Conservation (phyloP, 2,329 filamentous ascomycete genomes). For the Clonostachys sp. region DNA sequence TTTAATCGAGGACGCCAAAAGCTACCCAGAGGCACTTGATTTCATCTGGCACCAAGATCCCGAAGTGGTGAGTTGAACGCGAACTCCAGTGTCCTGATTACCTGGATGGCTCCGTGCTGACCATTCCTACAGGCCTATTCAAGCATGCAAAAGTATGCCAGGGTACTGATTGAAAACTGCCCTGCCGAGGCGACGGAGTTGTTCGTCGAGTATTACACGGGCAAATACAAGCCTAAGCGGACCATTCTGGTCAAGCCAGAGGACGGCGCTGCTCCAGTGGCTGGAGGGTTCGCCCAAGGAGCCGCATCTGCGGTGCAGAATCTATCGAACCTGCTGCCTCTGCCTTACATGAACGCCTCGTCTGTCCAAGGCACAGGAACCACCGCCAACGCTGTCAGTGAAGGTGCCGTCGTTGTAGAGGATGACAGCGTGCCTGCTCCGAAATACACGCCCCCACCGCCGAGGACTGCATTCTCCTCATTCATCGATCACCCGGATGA, state of each 20-base stretch:
- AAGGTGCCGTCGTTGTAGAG: slow-evolving; percentile 47
- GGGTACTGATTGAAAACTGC: slow-evolving; percentile 84
- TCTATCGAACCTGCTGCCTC: slow-evolving; percentile 73
- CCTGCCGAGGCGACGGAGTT: slow-evolving; percentile 76
- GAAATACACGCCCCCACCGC: slow-evolving; percentile 75
- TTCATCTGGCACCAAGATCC: slow-evolving; percentile 89
- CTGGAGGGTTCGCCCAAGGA: slow-evolving; percentile 43
- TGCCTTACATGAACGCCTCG: slow-evolving; percentile 59
- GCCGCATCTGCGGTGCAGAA: slow-evolving; percentile 81
- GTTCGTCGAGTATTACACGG: slow-evolving; percentile 94
- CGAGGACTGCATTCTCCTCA: slow-evolving; percentile 86
- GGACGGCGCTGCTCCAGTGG: slow-evolving; percentile 26
- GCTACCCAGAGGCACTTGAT: slow-evolving; percentile 80
- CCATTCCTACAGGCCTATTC: slow-evolving; percentile 61
- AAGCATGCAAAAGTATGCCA: slow-evolving; percentile 92
- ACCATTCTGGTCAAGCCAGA: slow-evolving; percentile 32
- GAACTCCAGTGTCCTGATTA: not conserved
- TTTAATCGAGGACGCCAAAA: slow-evolving; percentile 89
- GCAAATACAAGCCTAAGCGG: slow-evolving; percentile 70
- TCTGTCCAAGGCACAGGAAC: slow-evolving; percentile 54
- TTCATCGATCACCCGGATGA: slow-evolving; percentile 93
- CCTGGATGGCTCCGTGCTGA: slow-evolving; percentile 18
- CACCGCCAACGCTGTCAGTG: slow-evolving; percentile 42
- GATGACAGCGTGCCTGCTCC: slow-evolving; percentile 38
- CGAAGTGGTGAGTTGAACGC: slow-evolving; percentile 53